Evolutionary conservation across 208 protist species (phyloP).

Genomic region (Trichomonas gallinae): DNA sequence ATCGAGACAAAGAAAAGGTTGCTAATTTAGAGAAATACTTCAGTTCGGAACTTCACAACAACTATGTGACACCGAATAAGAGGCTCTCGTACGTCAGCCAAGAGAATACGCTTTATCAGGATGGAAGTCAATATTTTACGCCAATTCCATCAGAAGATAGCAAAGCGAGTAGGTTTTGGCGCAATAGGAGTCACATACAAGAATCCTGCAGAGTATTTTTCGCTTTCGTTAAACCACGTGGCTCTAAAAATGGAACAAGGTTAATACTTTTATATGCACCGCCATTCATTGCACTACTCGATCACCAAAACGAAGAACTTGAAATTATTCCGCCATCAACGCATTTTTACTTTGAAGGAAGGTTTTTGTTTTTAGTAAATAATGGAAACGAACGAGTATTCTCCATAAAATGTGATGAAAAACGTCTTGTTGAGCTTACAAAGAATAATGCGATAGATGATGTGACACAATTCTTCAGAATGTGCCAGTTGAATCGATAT

Average conservation of each 20-base stretch:
- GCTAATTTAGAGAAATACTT: too few relatives aligned
- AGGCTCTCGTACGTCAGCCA: too few relatives aligned
- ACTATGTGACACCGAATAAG: too few relatives aligned
- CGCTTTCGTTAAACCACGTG: not conserved
- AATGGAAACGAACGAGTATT: not conserved
- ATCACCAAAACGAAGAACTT: not conserved
- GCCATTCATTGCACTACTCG: not conserved
- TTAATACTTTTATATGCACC: not conserved
- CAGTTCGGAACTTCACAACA: too few relatives aligned
- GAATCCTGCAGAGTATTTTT: not conserved
- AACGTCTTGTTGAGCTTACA: not conserved
- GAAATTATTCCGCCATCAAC: not conserved
- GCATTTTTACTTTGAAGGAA: not conserved
- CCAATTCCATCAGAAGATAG: not conserved
- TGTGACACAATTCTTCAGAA: not conserved
- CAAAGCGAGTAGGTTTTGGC: not conserved
- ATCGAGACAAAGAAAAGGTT: too few relatives aligned
- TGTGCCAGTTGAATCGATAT: not conserved
- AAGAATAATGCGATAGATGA: not conserved
- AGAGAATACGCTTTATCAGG: too few relatives aligned
- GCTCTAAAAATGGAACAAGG: not conserved
- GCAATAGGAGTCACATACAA: not conserved
- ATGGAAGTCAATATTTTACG: too few relatives aligned
- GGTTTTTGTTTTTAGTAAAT: not conserved
- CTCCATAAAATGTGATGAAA: not conserved